These are phyloP conservation scores for Monascus purpureus DNA, from an alignment of 495 filamentous ascomycete genomes.

Conservation along the genomic window DNA sequence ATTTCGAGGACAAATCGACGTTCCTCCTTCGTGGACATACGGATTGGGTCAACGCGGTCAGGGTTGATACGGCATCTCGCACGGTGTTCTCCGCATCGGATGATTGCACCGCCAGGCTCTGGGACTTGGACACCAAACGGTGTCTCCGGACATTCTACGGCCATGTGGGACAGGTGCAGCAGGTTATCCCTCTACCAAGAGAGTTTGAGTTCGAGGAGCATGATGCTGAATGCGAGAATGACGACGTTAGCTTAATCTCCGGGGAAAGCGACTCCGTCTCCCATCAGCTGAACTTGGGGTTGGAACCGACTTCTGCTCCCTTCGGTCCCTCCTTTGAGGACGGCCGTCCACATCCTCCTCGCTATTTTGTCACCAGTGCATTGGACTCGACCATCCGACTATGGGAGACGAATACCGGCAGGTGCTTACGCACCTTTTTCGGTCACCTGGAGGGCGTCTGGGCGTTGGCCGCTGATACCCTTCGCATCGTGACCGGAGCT, in stretches of 20 bases:
- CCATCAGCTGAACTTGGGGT: constrained; percentile 4
- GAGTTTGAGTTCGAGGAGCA: constrained; percentile 78
- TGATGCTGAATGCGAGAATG: constrained; percentile 43
- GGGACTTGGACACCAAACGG: constrained; percentile 72
- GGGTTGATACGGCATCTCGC: constrained; percentile 63
- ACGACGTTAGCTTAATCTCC: constrained; percentile 24
- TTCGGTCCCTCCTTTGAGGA: constrained; percentile 46
- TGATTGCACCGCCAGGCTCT: constrained; percentile 81
- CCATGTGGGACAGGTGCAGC: constrained; percentile 93
- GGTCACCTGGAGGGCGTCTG: constrained; percentile 94
- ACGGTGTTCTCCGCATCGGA: constrained; percentile 89
- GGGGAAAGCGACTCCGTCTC: constrained; percentile 17
- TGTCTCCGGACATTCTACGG: constrained; percentile 75
- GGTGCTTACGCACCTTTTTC: constrained; percentile 82
- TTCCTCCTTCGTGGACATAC: constrained; percentile 70
- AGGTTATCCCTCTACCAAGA: constrained; percentile 64
- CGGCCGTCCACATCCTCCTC: constrained; percentile 55
- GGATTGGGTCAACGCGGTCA: constrained; percentile 90
- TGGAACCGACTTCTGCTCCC: constrained; percentile 18
- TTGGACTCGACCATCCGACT: constrained; percentile 84
- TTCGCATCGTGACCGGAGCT: constrained; percentile 76
- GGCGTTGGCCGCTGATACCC: constrained; percentile 81
- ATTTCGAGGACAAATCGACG: constrained; percentile 70
- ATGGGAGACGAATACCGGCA: constrained; percentile 76
- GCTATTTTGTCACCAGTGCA: constrained; percentile 83